Evolutionary conservation across 1,139 yeast genomes (phyloP).

Genomic region (Lodderomyces elongisporus): DNA sequence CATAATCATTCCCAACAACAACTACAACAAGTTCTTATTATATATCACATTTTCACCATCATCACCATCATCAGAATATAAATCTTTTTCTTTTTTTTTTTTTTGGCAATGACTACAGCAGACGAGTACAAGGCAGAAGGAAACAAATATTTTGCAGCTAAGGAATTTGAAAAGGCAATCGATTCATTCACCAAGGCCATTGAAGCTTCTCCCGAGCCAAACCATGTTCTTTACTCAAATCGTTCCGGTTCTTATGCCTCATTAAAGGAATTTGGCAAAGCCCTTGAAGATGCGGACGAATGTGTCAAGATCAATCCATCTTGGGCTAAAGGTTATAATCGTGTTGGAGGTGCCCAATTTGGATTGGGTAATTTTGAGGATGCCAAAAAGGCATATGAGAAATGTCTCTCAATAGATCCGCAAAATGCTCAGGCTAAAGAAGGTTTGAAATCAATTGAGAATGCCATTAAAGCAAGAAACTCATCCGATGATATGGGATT

Average conservation of each 20-base stretch:
- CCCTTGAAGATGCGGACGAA: conserved; percentile 77
- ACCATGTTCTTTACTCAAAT: conserved; percentile 87
- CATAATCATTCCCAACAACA: no score
- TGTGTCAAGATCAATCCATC: conserved; percentile 72
- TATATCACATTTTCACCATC: no score
- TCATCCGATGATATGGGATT: conserved; percentile 59
- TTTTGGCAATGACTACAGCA: conserved; percentile 49
- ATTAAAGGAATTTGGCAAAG: conserved; percentile 63
- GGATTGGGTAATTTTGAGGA: conserved; percentile 77
- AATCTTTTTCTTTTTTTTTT: no score
- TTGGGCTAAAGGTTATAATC: conserved; percentile 94
- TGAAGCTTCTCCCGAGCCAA: conserved; percentile 73
- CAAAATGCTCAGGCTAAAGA: conserved; percentile 80
- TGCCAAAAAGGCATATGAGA: conserved; percentile 65
- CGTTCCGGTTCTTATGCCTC: conserved; percentile 93
- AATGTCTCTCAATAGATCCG: conserved; percentile 81
- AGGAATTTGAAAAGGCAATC: conserved; percentile 76
- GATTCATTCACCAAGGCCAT: conserved; percentile 83
- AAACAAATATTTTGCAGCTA: conserved; percentile 85
- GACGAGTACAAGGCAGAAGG: conserved; percentile 81
- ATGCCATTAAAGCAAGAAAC: conserved; percentile 42
- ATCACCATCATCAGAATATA: no score
- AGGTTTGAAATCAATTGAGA: conserved; percentile 69
- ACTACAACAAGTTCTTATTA: no score
- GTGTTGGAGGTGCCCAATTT: conserved; percentile 89